phyloP scores from a whole-genome alignment of 2,329 filamentous ascomycete genomes.

The Diaporthe ampelina region DNA sequence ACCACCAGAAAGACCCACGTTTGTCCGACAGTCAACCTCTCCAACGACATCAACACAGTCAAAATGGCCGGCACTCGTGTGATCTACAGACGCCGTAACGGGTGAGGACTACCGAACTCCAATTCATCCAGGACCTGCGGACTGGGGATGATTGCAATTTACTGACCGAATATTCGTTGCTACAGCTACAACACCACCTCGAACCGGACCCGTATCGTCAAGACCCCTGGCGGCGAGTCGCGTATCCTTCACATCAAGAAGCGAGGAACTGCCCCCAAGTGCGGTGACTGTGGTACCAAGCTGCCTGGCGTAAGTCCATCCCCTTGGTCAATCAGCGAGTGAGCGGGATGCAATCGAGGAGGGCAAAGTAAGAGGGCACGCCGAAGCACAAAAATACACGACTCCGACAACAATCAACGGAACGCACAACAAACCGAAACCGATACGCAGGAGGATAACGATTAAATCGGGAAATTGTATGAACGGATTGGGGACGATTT shows the following conservation, averaged over 20 bases:
- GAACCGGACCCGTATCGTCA: constrained; percentile 96
- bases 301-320: constrained; percentile 90
- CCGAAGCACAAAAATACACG: constrained; percentile 3
- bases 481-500: background rate
- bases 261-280: constrained; percentile 98
- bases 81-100: constrained; percentile 83
- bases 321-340: constrained; percentile 37
- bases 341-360: constrained; percentile 30
- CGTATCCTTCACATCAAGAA: constrained; percentile 99
- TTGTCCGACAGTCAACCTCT: constrained; percentile 39
- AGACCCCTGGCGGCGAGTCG: constrained; percentile 96
- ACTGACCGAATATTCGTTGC: constrained; percentile 43
- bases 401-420: background rate
- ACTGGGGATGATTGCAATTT: constrained; percentile 32
- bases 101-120: constrained; percentile 68
- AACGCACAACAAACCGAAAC: background rate
- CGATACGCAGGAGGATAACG: background rate
- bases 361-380: constrained; percentile 3
- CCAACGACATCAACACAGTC: constrained; percentile 53
- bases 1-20: constrained; percentile 41
- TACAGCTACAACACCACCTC: constrained; percentile 96
- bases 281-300: constrained; percentile 98
- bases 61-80: constrained; percentile 73
- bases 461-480: background rate
- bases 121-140: constrained; percentile 35